Conservation (phyloP, 2,329 filamentous ascomycete genomes). For the Colletotrichum sp. region DNA sequence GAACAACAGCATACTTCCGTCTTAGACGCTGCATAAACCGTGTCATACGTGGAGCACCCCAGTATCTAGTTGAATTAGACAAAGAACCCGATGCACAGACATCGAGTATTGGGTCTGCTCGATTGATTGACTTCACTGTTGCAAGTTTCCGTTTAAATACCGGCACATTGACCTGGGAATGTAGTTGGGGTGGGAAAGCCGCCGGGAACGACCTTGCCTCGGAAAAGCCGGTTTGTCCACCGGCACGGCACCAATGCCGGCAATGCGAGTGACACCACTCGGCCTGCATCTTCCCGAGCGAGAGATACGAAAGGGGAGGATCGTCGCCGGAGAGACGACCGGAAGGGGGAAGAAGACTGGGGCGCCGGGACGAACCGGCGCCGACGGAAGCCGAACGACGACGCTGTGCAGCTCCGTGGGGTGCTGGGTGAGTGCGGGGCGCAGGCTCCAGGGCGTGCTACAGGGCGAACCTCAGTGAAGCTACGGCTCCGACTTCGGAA, state of each 20-base stretch:
- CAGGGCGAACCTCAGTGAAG: not conserved
- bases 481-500: slow-evolving; percentile 40
- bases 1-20: not conserved
- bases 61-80: not conserved
- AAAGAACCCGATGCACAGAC: not conserved
- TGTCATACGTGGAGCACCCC: not conserved
- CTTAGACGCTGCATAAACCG: not conserved
- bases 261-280: not conserved
- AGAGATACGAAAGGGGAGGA: not conserved
- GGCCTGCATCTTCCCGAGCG: not conserved
- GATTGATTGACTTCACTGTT: no score
- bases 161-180: not conserved
- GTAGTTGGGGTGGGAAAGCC: not conserved
- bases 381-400: slow-evolving; percentile 8
- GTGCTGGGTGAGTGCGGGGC: not conserved
- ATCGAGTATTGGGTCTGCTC: no score
- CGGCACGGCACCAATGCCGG: not conserved
- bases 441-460: not conserved
- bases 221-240: not conserved
- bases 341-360: slow-evolving; percentile 3
- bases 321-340: not conserved
- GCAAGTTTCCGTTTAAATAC: not conserved
- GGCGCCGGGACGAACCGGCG: slow-evolving; percentile 12
- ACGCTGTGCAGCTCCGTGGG: not conserved
- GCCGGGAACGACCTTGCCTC: not conserved